These are phyloP conservation scores for Fomitiporia mediterranea DNA, from an alignment of 1,284 basidiomycete species.

Conservation along the genomic window DNA sequence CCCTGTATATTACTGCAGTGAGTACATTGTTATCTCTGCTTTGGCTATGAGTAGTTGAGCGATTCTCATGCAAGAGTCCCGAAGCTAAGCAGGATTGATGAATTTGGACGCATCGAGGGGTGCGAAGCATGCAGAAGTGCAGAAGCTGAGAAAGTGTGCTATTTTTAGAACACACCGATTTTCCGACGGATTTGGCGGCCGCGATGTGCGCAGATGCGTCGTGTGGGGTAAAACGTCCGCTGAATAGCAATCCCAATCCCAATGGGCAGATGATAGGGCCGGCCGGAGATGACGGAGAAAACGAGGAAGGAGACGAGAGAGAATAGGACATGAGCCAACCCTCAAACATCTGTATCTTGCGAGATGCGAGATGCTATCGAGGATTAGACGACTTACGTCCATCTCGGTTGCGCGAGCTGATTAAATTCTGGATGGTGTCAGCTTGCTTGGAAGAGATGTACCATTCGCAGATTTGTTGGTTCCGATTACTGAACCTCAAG, in stretches of 20 bases:
- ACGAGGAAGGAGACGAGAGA: background rate
- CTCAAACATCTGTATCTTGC: background rate
- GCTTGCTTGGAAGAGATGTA: background rate
- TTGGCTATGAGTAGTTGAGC: slow-evolving; percentile 1
- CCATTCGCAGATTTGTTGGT: background rate
- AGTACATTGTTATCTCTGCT: background rate
- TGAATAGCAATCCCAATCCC: background rate
- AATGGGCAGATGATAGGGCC: background rate
- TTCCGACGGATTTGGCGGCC: slow-evolving; percentile 7
- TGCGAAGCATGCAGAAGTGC: slow-evolving; percentile 4
- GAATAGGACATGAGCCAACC: background rate
- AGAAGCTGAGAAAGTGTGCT: slow-evolving; percentile 4
- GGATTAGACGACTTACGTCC: background rate
- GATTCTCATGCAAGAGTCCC: slow-evolving; percentile 7
- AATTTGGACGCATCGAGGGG: background rate
- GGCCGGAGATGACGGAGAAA: background rate
- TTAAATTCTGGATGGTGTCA: background rate
- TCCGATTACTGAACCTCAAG: background rate
- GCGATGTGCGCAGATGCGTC: background rate
- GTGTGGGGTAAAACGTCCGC: background rate
- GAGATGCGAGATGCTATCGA: background rate
- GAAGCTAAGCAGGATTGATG: slow-evolving; percentile 2
- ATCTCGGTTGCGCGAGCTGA: background rate
- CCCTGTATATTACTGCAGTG: background rate
- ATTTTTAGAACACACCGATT: slow-evolving; percentile 5